Evolutionary conservation across 1,284 basidiomycete species (phyloP).

Genomic region (Cryptococcus sp.): DNA sequence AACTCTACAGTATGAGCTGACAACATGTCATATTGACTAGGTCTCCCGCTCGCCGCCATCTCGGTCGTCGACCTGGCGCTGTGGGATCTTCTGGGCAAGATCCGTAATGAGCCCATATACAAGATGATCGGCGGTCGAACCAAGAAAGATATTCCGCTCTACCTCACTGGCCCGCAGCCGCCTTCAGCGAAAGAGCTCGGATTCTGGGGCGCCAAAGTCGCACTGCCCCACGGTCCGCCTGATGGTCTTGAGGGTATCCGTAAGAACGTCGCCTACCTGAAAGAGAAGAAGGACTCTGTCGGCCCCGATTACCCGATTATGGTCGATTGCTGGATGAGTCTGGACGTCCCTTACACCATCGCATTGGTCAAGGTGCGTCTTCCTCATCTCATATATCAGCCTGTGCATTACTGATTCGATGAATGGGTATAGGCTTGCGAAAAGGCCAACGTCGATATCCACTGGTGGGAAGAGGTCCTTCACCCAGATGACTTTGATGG

Average conservation of each 20-base stretch:
- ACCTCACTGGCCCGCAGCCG: conserved; percentile 59
- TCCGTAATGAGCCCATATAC: conserved; percentile 60
- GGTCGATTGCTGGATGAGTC: conserved; percentile 60
- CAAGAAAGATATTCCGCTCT: conserved; percentile 58
- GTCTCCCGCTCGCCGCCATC: conserved; percentile 57
- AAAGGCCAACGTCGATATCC: conserved; percentile 56
- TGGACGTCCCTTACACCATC: conserved; percentile 56
- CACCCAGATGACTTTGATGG: conserved; percentile 59
- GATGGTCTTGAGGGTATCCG: conserved; percentile 57
- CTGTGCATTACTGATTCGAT: not conserved
- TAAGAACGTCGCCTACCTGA: conserved; percentile 59
- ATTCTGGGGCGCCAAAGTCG: conserved; percentile 60
- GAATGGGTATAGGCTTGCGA: conserved; percentile 43
- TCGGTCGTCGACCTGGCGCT: conserved; percentile 60
- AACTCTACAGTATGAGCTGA: not conserved
- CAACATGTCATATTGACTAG: conserved; percentile 20
- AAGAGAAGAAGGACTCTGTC: conserved; percentile 55
- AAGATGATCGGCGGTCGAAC: conserved; percentile 61
- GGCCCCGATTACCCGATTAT: conserved; percentile 57
- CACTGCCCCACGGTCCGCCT: conserved; percentile 57
- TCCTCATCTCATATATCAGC: not conserved
- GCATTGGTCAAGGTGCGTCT: conserved; percentile 53
- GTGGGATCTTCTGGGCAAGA: conserved; percentile 61
- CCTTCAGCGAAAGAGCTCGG: conserved; percentile 57
- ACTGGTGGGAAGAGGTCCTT: conserved; percentile 61